These are phyloP conservation scores for Corchorus olitorius DNA, from an alignment of 345 rosid species.

Conservation along the genomic window DNA sequence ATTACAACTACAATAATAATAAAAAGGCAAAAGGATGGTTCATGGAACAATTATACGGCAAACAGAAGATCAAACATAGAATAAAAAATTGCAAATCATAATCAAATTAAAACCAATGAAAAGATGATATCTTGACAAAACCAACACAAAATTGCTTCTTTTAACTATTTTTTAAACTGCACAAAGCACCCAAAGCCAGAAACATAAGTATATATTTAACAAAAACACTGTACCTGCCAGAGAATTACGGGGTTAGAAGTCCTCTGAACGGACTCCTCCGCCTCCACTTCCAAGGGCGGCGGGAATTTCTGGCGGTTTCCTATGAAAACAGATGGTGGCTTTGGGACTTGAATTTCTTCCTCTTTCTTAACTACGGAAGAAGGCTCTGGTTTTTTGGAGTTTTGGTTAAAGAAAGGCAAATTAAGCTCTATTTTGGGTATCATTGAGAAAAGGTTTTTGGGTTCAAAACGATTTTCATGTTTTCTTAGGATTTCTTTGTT, in stretches of 20 bases:
- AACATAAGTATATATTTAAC: neutral
- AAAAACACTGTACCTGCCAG: constrained; percentile 49
- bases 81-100: neutral
- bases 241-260: constrained; percentile 56
- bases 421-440: constrained; percentile 28
- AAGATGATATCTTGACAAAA: neutral
- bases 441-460: constrained; percentile 15
- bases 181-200: neutral
- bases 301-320: constrained; percentile 27
- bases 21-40: neutral
- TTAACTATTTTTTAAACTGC: neutral
- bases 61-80: neutral
- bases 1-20: neutral
- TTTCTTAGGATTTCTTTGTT: constrained; percentile 15
- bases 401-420: constrained; percentile 34
- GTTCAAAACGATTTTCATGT: neutral
- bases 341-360: constrained; percentile 13
- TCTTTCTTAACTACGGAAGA: constrained; percentile 21
- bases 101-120: neutral
- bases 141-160: neutral
- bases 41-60: neutral
- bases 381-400: constrained; percentile 17
- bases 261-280: constrained; percentile 41
- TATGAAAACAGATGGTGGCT: constrained; percentile 36
- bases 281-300: constrained; percentile 40